Evolutionary conservation across 805 yeast genomes (phyloP).

Genomic region (Pichia gijzeniarum): DNA sequence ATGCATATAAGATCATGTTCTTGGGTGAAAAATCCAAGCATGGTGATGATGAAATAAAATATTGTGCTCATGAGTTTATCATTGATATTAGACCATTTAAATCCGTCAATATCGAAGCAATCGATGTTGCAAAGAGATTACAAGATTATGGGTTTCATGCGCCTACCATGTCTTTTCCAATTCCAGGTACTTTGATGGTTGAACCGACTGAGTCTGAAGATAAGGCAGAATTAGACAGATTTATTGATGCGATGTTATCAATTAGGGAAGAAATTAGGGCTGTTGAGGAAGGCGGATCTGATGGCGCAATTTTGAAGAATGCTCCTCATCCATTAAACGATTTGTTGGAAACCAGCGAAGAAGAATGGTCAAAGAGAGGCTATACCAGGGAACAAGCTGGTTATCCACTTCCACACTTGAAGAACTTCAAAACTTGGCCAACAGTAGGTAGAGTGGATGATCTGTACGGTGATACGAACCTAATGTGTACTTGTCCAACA

Average conservation of each 20-base stretch:
- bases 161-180: conserved; percentile 98
- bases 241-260: conserved; percentile 77
- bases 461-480: conserved; percentile 86
- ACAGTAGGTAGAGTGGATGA: conserved; percentile 89
- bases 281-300: conserved; percentile 56
- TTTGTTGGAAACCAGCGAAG: conserved; percentile 48
- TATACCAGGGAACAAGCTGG: conserved; percentile 93
- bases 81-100: conserved; percentile 85
- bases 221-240: conserved; percentile 80
- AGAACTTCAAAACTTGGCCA: conserved; percentile 87
- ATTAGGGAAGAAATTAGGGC: conserved; percentile 79
- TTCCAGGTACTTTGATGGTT: conserved; percentile 94
- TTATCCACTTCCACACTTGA: conserved; percentile 75
- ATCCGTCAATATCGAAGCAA: conserved; percentile 78
- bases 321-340: conserved; percentile 91
- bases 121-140: conserved; percentile 92
- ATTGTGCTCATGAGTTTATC: conserved; percentile 96
- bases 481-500: conserved; percentile 89
- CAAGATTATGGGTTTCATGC: conserved; percentile 99
- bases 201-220: conserved; percentile 98
- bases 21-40: conserved; percentile 37
- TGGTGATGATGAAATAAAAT: conserved; percentile 38
- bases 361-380: conserved; percentile 79
- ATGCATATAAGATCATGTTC: conserved; percentile 71
- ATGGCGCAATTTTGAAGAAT: conserved; percentile 70